Evolutionary conservation across 2,329 filamentous ascomycete species (phyloP).

Genomic region (Verticillium klebahnii): DNA sequence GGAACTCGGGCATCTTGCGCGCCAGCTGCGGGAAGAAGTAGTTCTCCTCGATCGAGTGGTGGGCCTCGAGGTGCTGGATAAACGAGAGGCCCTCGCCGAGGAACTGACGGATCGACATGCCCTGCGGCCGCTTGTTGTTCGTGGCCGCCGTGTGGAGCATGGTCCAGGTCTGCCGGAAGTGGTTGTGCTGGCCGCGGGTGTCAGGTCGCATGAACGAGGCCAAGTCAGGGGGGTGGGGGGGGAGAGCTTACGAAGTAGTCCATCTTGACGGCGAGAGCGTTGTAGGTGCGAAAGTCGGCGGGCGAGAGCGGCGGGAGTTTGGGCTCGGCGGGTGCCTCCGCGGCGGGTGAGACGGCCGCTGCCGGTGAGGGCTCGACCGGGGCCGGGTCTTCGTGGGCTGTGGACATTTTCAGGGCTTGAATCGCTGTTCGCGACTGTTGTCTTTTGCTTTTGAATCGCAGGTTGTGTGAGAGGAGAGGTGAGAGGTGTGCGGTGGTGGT

Average conservation of each 20-base stretch:
- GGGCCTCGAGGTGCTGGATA: constrained; percentile 62
- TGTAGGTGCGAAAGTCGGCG: constrained; percentile 65
- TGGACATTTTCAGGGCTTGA: neutral
- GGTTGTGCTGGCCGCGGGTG: constrained; percentile 55
- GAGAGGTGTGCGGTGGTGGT: neutral
- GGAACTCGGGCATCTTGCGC: constrained; percentile 73
- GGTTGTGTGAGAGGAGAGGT: neutral
- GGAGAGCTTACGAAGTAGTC: constrained; percentile 57
- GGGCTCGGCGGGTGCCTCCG: neutral
- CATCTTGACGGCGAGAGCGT: constrained; percentile 72
- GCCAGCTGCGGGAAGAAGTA: constrained; percentile 78
- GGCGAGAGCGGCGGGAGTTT: constrained; percentile 57
- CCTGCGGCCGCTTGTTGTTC: constrained; percentile 51
- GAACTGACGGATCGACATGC: constrained; percentile 66
- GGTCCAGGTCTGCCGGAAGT: constrained; percentile 73
- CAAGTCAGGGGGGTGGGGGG: neutral
- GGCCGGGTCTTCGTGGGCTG: neutral
- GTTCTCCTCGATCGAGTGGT: constrained; percentile 80
- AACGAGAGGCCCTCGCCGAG: constrained; percentile 66
- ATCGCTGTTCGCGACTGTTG: neutral
- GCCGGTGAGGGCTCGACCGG: neutral
- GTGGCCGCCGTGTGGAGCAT: constrained; percentile 63
- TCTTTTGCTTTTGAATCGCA: neutral
- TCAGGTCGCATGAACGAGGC: constrained; percentile 7
- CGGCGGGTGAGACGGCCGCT: neutral